phyloP scores from a whole-genome alignment of 1,284 basidiomycete species.

The Tilletiopsis washingtonensis region DNA sequence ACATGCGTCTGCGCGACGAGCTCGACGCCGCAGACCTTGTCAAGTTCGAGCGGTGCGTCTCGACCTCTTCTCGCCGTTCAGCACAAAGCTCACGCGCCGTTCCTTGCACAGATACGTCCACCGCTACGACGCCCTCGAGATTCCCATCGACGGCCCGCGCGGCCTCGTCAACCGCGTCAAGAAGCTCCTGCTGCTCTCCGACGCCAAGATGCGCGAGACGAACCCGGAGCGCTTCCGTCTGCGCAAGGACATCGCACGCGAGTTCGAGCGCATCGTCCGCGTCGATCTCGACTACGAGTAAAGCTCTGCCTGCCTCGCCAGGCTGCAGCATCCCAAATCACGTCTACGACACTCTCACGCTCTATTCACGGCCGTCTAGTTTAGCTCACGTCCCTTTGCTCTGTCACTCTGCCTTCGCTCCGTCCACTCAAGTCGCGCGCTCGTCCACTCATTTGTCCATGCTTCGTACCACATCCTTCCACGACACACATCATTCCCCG shows the following conservation, averaged over 20 bases:
- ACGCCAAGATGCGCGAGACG: slow-evolving; percentile 21
- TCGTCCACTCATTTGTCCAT: too few relatives aligned
- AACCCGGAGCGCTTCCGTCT: slow-evolving; percentile 20
- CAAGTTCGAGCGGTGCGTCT: slow-evolving; percentile 23
- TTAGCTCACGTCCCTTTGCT: too few relatives aligned
- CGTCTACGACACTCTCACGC: background rate
- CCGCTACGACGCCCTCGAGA: slow-evolving; percentile 37
- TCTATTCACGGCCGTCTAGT: too few relatives aligned
- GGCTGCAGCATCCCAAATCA: too few relatives aligned
- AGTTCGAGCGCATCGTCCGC: slow-evolving; percentile 35
- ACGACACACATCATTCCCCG: too few relatives aligned
- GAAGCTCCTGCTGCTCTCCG: slow-evolving; percentile 28
- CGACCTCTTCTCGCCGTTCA: background rate
- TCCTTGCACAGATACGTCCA: slow-evolving; percentile 16
- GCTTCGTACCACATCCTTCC: too few relatives aligned
- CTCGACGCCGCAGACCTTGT: slow-evolving; percentile 22
- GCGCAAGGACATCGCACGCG: slow-evolving; percentile 29
- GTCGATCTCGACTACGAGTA: slow-evolving; percentile 7
- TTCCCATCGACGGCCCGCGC: slow-evolving; percentile 31
- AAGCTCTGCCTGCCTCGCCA: too few relatives aligned
- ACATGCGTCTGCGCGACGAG: slow-evolving; percentile 28
- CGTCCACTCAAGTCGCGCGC: too few relatives aligned
- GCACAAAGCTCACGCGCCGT: background rate
- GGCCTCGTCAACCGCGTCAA: slow-evolving; percentile 38
- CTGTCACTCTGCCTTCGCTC: too few relatives aligned